Evolutionary conservation across 148 eudicot species (phyloP).

Genomic region (Nepenthes mirabilis): DNA sequence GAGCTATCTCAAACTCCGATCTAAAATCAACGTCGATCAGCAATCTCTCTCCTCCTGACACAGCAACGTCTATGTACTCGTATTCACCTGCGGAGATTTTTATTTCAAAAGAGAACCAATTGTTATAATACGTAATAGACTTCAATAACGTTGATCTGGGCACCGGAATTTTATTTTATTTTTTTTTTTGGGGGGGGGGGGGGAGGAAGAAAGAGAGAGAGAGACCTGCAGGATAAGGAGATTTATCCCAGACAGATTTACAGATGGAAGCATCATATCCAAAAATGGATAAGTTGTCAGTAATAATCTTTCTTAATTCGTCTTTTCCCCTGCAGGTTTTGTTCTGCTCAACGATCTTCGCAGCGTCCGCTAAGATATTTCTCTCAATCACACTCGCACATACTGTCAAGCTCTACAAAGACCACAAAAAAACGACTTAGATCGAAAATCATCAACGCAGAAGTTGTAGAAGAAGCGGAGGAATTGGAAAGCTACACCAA

Average conservation of each 20-base stretch:
- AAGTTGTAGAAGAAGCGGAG: background rate
- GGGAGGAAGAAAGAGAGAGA: background rate
- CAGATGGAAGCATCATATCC: slow-evolving; percentile 77
- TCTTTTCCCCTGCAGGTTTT: slow-evolving; percentile 51
- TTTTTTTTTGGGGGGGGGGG: background rate
- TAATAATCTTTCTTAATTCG: slow-evolving; percentile 45
- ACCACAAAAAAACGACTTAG: background rate
- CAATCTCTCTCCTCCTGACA: slow-evolving; percentile 20
- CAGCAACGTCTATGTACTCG: slow-evolving; percentile 31
- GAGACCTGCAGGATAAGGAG: slow-evolving; percentile 67
- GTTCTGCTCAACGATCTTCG: slow-evolving; percentile 57
- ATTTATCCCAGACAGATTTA: slow-evolving; percentile 80
- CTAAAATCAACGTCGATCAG: slow-evolving; percentile 48
- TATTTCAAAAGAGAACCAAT: no score
- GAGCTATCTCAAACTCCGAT: slow-evolving; percentile 53
- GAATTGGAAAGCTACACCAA: background rate
- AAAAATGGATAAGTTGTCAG: slow-evolving; percentile 35
- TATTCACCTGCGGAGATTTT: slow-evolving; percentile 29
- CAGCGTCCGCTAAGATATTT: slow-evolving; percentile 62
- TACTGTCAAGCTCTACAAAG: slow-evolving; percentile 49
- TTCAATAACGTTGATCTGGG: no score
- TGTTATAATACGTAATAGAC: no score
- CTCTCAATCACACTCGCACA: slow-evolving; percentile 52
- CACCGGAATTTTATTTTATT: no score
- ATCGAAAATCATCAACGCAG: background rate